phyloP scores from a whole-genome alignment of 176 grass and related monocot genomes.

The Oryza meyeriana region DNA sequence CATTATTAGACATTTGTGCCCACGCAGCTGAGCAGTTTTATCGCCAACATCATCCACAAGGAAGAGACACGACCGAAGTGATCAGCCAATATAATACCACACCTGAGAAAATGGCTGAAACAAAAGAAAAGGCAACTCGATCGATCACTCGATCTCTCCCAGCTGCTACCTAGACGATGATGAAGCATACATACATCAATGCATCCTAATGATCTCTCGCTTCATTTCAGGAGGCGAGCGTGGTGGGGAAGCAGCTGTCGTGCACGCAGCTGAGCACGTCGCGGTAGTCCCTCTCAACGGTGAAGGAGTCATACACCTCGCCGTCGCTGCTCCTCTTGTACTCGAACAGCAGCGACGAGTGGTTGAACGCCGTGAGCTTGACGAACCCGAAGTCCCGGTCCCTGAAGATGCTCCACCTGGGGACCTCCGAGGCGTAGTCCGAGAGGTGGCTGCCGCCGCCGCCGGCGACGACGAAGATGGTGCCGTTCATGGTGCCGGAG shows the following conservation, averaged over 20 bases:
- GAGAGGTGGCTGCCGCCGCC: constrained; percentile 66
- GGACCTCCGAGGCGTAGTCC: constrained; percentile 38
- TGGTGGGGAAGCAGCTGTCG: constrained; percentile 67
- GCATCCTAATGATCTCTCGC: not conserved
- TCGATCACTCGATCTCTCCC: not conserved
- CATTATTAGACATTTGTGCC: not conserved
- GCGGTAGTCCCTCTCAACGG: constrained; percentile 65
- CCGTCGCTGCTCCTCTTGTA: constrained; percentile 84
- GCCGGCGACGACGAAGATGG: constrained; percentile 70
- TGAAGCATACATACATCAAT: too few relatives aligned
- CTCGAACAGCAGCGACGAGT: constrained; percentile 86
- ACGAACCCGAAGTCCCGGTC: constrained; percentile 64
- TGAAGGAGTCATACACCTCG: constrained; percentile 67
- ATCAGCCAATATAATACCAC: not conserved
- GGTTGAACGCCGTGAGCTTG: constrained; percentile 91
- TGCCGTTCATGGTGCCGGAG: constrained; percentile 73
- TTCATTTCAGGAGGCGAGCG: constrained; percentile 52
- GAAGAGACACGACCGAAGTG: not conserved
- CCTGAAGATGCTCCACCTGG: constrained; percentile 73
- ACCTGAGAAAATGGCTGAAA: not conserved
- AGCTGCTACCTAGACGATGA: not conserved
- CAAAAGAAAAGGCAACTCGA: not conserved
- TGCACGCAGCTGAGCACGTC: constrained; percentile 75
- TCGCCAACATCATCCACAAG: not conserved
- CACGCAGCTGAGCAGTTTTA: not conserved